Percentiles rank a stretch among this genome's conserved stretches.
These are phyloP conservation scores for Capronia epimyces DNA, from an alignment of 2,329 filamentous ascomycete species.

Conservation along the genomic window DNA sequence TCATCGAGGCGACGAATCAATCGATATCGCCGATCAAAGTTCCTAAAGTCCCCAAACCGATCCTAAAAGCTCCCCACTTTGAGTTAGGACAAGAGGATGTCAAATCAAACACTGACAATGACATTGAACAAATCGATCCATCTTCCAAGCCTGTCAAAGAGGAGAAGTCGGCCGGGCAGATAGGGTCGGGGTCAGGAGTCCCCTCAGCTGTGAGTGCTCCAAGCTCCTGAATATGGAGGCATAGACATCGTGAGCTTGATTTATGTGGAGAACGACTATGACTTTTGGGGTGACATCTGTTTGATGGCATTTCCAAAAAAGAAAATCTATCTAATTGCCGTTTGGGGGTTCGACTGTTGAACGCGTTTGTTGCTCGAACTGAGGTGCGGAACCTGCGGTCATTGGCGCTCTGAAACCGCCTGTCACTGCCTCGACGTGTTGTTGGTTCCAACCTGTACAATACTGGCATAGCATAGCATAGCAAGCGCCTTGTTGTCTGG, in stretches of 20 bases:
- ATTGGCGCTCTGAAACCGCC: no score
- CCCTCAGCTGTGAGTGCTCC: not conserved
- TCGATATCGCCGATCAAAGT: constrained; percentile 17
- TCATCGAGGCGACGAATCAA: constrained; percentile 18
- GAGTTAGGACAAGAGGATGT: constrained; percentile 18
- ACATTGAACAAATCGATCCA: not conserved
- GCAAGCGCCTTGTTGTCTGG: not conserved
- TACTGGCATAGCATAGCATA: constrained; percentile 1
- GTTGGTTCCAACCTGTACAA: not conserved
- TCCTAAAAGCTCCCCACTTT: constrained; percentile 27
- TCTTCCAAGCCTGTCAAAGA: not conserved
- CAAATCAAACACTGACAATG: not conserved
- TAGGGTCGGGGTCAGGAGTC: not conserved
- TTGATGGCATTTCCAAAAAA: not conserved
- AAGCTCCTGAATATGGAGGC: not conserved
- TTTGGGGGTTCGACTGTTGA: no score
- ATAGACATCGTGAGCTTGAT: not conserved
- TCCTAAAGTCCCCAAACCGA: constrained; percentile 26
- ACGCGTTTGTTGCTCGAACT: no score
- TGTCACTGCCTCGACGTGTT: not conserved
- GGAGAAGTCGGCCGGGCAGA: not conserved
- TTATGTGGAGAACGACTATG: not conserved
- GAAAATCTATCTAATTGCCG: no score
- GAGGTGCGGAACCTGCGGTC: no score
- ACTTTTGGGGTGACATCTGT: not conserved